Base-by-base conservation (phyloP, 176 grass and related monocot genomes). In the Hsuehochloa calcarea region DNA sequence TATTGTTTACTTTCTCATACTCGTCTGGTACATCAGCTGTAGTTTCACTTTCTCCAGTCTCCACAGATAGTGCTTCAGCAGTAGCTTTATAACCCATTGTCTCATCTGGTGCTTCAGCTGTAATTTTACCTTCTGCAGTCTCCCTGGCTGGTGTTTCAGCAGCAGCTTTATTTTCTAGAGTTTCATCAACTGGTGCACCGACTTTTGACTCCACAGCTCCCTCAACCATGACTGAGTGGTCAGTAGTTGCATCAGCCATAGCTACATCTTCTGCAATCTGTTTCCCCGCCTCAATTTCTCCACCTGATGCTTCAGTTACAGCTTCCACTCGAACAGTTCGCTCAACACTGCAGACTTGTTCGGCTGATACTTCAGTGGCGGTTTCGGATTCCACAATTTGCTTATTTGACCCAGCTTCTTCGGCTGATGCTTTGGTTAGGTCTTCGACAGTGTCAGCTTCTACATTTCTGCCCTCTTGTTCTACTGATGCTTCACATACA, bases 271-370 rank as follows among this genome's bases (percentile, higher is more conserved):
- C 65, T 20, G 73, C 23, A 78, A 31, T 70, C 50, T 83, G 51
- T 49, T 44, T 50, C 66, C 29, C 71, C 63, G 50, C 50, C 54
- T 50, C 22, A 56, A 58, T 68, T 46, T 68, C 40, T 61, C 20
- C 71, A 69, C 15, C 50, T 87, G 80, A 72, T 54, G 55, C 31
- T 40, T 88, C 73, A 23, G 74, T 71, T 64, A 31, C 16, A 83
- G 68, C 56, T 26, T 64, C 74, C 35, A 65, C 35, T 79, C 79
- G 55, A 34, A 72, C 73, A 84, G 73, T 75, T 74, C 55, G 76
- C 50, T 62, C 68, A 27, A 46, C 20, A 49, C 59, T 80, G 59
- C 43, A 23, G 20, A 31, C 60, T 80, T 85, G 82, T 31, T 69
- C n/a, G 1, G 2, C n/a, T 68, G 63, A 59, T 60, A 61, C n/a